Conservation (phyloP, 257 asterid genomes). For the Primulina huaijiensis region DNA sequence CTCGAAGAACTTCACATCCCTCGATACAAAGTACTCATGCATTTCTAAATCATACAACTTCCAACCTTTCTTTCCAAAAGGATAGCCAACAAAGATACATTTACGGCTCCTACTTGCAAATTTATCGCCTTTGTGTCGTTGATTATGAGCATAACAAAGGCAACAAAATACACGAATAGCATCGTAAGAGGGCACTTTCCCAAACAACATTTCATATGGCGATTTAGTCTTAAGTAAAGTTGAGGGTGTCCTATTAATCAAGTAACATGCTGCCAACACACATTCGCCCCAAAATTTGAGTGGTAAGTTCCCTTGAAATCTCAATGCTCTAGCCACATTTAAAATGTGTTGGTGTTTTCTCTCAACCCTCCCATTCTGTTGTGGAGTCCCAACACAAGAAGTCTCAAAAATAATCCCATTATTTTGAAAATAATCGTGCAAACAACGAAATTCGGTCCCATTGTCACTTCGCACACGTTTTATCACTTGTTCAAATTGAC, state of each 20-base stretch:
- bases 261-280: slow-evolving; percentile 3
- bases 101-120: neutral
- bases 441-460: neutral
- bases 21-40: too few species aligned
- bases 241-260: neutral
- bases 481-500: too few species aligned
- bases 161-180: slow-evolving; percentile 8
- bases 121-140: slow-evolving; percentile 8
- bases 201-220: slow-evolving; percentile 2
- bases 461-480: too few species aligned
- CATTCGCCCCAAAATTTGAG: neutral
- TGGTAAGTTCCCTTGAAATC: neutral
- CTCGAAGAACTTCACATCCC: too few species aligned
- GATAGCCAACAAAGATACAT: too few species aligned
- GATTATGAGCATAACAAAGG: slow-evolving; percentile 14
- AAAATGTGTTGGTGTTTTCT: slow-evolving; percentile 1
- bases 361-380: slow-evolving; percentile 5
- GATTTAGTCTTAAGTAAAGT: slow-evolving; percentile 6
- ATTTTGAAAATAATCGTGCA: neutral
- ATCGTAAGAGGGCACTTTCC: slow-evolving; percentile 11
- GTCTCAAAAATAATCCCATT: neutral
- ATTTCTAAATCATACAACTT: too few species aligned
- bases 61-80: too few species aligned
- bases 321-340: neutral
- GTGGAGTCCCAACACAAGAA: neutral